Evolutionary conservation across 2,329 filamentous ascomycete genomes (phyloP).

Genomic region (Microsporum canis): DNA sequence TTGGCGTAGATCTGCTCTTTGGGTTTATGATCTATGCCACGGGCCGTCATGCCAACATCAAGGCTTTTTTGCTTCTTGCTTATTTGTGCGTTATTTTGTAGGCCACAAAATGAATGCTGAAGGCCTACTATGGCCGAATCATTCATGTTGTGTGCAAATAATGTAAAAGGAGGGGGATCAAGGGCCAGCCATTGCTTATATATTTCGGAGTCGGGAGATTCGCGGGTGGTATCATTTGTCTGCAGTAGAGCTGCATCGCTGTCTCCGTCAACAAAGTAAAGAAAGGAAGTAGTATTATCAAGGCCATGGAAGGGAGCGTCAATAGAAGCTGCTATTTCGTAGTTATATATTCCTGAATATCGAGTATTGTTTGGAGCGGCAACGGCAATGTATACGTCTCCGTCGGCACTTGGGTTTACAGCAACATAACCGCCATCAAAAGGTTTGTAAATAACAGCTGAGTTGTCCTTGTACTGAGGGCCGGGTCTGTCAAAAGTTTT

Average conservation of each 20-base stretch:
- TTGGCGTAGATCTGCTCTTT: slow-evolving; percentile 83
- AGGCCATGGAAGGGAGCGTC: slow-evolving; percentile 62
- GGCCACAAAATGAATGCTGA: slow-evolving; percentile 69
- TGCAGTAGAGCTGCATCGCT: slow-evolving; percentile 65
- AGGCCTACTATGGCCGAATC: slow-evolving; percentile 54
- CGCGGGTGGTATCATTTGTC: slow-evolving; percentile 58
- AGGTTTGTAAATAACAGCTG: slow-evolving; percentile 31
- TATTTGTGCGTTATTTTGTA: slow-evolving; percentile 55
- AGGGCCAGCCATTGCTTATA: slow-evolving; percentile 48
- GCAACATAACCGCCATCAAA: slow-evolving; percentile 62
- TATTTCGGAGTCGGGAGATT: slow-evolving; percentile 36
- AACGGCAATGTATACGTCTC: slow-evolving; percentile 65
- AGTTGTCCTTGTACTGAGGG: slow-evolving; percentile 40
- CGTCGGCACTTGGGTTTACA: slow-evolving; percentile 47
- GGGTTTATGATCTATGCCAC: slow-evolving; percentile 54
- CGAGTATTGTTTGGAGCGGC: slow-evolving; percentile 55
- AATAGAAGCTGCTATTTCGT: slow-evolving; percentile 71
- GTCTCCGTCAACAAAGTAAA: slow-evolving; percentile 79
- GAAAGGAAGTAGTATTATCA: slow-evolving; percentile 41
- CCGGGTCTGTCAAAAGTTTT: slow-evolving; percentile 54
- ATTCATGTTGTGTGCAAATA: slow-evolving; percentile 60
- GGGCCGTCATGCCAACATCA: slow-evolving; percentile 55
- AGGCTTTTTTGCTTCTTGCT: slow-evolving; percentile 49
- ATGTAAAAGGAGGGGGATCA: slow-evolving; percentile 53
- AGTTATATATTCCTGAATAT: slow-evolving; percentile 60